Conservation (phyloP, 2,329 filamentous ascomycete genomes). For the Fusarium pseudograminearum region DNA sequence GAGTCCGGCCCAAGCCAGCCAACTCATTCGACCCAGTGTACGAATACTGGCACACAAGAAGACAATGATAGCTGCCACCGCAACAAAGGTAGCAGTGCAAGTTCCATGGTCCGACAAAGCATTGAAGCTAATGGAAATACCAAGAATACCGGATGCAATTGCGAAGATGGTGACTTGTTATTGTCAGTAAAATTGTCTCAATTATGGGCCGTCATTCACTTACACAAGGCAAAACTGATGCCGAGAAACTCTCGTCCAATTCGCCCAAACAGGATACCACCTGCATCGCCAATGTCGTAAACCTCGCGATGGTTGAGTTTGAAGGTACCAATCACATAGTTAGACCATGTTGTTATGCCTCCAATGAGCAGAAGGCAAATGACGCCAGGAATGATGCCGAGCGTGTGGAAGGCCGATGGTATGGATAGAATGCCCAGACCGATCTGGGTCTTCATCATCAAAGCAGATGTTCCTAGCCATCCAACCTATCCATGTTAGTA, state of each 20-base stretch:
- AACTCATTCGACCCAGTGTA: conserved; percentile 49
- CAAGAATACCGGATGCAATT: conserved; percentile 28
- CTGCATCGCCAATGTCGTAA: conserved; percentile 66
- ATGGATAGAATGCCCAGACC: conserved; percentile 62
- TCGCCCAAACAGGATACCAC: conserved; percentile 60
- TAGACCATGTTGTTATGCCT: conserved; percentile 61
- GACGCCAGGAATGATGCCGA: conserved; percentile 61
- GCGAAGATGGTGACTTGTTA: conserved; percentile 18
- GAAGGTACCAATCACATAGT: conserved; percentile 63
- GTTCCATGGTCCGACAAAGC: conserved; percentile 53
- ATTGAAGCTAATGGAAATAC: conserved; percentile 56
- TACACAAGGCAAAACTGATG: conserved; percentile 53
- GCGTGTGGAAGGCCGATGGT: conserved; percentile 57
- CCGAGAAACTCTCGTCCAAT: conserved; percentile 58
- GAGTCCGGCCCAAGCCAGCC: conserved; percentile 48
- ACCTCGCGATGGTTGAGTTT: conserved; percentile 64
- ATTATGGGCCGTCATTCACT: background rate
- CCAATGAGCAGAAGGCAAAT: conserved; percentile 57
- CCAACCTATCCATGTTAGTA: conserved; percentile 50
- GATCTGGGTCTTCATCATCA: conserved; percentile 63
- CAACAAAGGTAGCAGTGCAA: conserved; percentile 56
- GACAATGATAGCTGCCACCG: conserved; percentile 47
- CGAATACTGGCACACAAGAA: conserved; percentile 51
- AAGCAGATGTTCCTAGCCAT: conserved; percentile 57
- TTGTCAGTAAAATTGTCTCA: background rate